Conservation (phyloP, 139 green algal genomes). For the Trebouxia sp. region DNA sequence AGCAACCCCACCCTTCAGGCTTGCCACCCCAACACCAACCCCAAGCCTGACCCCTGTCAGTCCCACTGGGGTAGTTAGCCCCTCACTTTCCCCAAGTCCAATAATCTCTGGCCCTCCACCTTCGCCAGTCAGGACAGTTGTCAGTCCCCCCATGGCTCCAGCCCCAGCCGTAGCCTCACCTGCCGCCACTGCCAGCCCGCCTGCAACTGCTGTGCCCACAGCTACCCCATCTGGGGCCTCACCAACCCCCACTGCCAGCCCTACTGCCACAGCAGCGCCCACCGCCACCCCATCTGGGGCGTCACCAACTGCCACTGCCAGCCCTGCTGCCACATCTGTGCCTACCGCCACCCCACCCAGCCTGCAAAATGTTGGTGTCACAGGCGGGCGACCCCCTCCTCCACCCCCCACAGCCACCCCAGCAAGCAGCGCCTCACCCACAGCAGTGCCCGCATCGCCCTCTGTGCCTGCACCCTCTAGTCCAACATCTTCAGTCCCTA, state of each 20-base stretch:
- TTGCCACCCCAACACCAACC: no score
- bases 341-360: not conserved
- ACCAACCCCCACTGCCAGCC: not conserved
- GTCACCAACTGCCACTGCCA: conserved; percentile 3
- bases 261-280: not conserved
- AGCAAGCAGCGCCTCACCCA: no score
- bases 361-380: not conserved
- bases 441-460: no score
- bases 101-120: no score
- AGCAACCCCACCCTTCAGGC: no score
- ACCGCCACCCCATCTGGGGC: not conserved
- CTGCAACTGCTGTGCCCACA: not conserved
- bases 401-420: not conserved
- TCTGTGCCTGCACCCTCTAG: not conserved
- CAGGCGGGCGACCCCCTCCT: not conserved
- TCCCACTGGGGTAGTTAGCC: no score
- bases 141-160: no score
- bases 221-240: not conserved
- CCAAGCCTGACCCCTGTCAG: no score
- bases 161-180: not conserved
- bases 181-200: not conserved
- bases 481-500: not conserved
- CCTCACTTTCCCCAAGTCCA: no score
- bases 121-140: no score
- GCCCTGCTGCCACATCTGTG: not conserved